These are phyloP conservation scores for Eutrema yunnanense DNA, from an alignment of 345 rosid species.

Conservation along the genomic window DNA sequence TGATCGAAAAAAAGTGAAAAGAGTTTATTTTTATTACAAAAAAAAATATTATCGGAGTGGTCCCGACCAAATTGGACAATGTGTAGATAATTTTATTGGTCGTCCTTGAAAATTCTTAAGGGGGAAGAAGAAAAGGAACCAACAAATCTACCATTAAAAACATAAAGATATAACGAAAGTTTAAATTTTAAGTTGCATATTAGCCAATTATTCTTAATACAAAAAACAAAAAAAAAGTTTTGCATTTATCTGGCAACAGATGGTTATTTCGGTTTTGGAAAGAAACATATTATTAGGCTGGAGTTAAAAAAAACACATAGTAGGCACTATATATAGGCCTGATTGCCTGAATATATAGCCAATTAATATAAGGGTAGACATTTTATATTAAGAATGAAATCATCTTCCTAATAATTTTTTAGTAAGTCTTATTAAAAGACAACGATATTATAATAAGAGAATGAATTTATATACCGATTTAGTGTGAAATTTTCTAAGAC, in stretches of 20 bases:
- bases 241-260: neutral
- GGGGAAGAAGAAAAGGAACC: neutral
- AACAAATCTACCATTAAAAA: neutral
- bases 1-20: constrained; percentile 1
- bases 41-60: neutral
- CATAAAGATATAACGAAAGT: neutral
- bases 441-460: neutral
- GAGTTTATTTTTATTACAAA: neutral
- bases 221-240: neutral
- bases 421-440: neutral
- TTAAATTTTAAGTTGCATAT: neutral
- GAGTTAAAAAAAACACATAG: neutral
- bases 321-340: constrained; percentile 9
- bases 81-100: constrained; percentile 18
- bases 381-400: neutral
- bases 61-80: constrained; percentile 15
- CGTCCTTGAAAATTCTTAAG: constrained; percentile 14
- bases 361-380: neutral
- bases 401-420: neutral
- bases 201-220: neutral
- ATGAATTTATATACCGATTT: neutral
- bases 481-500: neutral
- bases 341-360: neutral
- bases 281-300: neutral
- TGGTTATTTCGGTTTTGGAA: neutral